Evolutionary conservation across 805 yeast genomes (phyloP), one percentile per base, ranked within the genome.

Genomic region (Pichia cabralensis): DNA sequence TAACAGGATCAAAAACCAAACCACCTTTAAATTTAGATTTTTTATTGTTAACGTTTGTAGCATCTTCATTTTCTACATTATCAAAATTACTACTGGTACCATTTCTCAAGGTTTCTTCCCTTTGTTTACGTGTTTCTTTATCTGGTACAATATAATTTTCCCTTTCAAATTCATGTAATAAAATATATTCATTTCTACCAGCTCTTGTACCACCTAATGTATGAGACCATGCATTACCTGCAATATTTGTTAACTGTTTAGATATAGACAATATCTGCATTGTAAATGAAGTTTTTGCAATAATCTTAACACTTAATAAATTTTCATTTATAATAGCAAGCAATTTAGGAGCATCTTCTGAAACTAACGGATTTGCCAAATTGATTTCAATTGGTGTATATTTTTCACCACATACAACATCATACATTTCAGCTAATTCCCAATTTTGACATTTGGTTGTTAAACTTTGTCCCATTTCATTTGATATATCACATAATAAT

Each of bases 201-300:
- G 95, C 94, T 49, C 98, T 71, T 0, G 96, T 85, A 58, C 98
- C 98, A 33, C 85, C 78, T 33, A 92, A 65, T 1, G 98, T 92
- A 43, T 84, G 86, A 2, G 94, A 72, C 98, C 98, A 92, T 0
- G 96, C 89, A 55, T 92, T 92, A 48, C 98, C 98, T 1, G 97
- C 96, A 41, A 92, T 65, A 45, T 80, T 81, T 2, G 98, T 92
- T 49, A 92, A 65, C 51, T 88, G 95, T 47, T 84, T 84, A 1
- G 97, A 82, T 35, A 92, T 65, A 2, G 96, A 84, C 35, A 92
- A 60, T 39, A 92, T 78, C 58, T 92, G 97, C 36, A 77, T 74
- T 42, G 80, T 67, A 52, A 86, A 76, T 0, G 95, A 86, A 37
- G 92, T 64, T 36, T 80, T 80, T 3, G 86, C 83, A 13, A 84